Evolutionary conservation across 306 rosid species (phyloP), one percentile per base, ranked within the genome.

Genomic region (Cucurbita argyrosperma): DNA sequence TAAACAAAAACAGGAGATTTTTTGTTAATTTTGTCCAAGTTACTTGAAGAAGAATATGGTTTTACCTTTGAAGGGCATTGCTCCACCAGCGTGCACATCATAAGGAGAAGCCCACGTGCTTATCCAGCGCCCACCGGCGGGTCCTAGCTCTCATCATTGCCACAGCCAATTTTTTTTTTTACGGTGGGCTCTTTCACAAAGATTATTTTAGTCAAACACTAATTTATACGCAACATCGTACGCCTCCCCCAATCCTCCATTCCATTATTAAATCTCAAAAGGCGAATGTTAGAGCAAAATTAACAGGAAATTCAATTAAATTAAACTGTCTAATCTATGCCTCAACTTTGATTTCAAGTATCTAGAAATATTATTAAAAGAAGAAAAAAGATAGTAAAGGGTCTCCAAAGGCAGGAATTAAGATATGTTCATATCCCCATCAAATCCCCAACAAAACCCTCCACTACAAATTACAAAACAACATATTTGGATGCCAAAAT

Each of bases 91-190:
- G 91, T 88, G 93, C 92, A 83, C 74, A 67, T 82, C 90, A 79
- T 85, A 87, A 86, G 88, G 86, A 74, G 78, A 69, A 79, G 81
- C 89, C 82, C 96, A 92, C 97, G 95, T 92, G 97, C 97, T 88
- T 83, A 78, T 83, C 92, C 85, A 81, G 90, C 84, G 84, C 92
- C 90, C 85, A 90, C 96, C 75, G 74, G 83, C 74, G 80, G 30
- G 74, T 5, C 74, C 84, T 58, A 61, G 63, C 75, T 70, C 93
- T 85, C 90, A 86, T 89, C 89, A 87, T 89, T 87, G 85, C 85
- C 85, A 74, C 76, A 26, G 21, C 82, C 79, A 35, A 77, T 79
- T 86, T 83, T 79, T 79, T 86, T 83, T 79, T 83, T 79, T 71
- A 73, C 76, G 38, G 71, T 52, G 58, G 38, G 62, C 76, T 26